phyloP scores from a whole-genome alignment of 164 flowering plant genomes.

The Liriodendron chinense region DNA sequence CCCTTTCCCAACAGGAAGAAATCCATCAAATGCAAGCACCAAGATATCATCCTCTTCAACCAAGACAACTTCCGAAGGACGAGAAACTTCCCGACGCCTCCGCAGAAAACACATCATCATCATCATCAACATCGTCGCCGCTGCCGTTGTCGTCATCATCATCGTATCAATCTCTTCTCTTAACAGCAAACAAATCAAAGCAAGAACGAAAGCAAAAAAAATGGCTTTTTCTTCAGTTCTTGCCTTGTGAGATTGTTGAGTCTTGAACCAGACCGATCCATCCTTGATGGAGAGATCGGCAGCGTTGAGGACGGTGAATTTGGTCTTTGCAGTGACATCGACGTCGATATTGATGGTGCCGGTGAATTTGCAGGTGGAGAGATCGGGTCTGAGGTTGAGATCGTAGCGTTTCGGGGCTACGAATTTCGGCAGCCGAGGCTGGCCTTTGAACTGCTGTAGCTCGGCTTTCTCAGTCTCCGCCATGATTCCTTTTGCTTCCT shows the following conservation, averaged over 20 bases:
- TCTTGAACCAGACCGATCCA: conserved; percentile 26
- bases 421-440: conserved; percentile 52
- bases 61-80: conserved; percentile 33
- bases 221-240: background rate
- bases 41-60: conserved; percentile 55
- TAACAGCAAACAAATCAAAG: no score
- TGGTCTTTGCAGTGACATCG: conserved; percentile 38
- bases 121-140: no score
- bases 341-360: conserved; percentile 47
- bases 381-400: conserved; percentile 54
- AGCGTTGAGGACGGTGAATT: conserved; percentile 61
- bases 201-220: no score
- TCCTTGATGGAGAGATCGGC: conserved; percentile 41
- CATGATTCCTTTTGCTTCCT: background rate
- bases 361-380: conserved; percentile 48
- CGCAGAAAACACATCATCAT: background rate
- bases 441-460: conserved; percentile 48
- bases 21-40: conserved; percentile 41
- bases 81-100: conserved; percentile 18
- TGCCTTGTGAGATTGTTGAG: conserved; percentile 8
- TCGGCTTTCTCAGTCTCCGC: background rate
- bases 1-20: conserved; percentile 36
- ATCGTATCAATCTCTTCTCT: no score
- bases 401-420: conserved; percentile 64
- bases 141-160: no score